Evolutionary conservation across 2,329 filamentous ascomycete species (phyloP).

Genomic region (Chaetomiaceae sp.): DNA sequence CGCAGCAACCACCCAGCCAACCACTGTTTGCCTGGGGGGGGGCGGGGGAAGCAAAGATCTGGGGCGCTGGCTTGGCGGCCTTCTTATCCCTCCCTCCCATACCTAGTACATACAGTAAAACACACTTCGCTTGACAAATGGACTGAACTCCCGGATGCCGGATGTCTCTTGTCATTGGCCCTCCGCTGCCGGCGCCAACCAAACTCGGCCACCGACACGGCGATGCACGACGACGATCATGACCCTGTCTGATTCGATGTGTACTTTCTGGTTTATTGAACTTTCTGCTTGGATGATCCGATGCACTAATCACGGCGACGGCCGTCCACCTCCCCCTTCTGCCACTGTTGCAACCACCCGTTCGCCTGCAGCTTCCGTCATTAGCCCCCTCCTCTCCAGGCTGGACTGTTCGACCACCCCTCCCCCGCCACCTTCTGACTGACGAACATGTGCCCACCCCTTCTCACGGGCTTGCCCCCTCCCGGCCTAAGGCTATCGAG

Average conservation of each 20-base stretch:
- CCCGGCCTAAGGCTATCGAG: background rate
- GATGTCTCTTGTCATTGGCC: constrained; percentile 1
- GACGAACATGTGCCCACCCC: background rate
- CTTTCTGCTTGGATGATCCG: background rate
- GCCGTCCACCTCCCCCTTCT: background rate
- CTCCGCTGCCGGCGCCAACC: constrained; percentile 6
- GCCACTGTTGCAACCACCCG: background rate
- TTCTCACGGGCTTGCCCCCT: background rate
- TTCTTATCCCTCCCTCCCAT: too few relatives aligned
- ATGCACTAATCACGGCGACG: background rate
- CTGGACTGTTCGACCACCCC: background rate
- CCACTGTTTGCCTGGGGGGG: too few relatives aligned
- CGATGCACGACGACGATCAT: constrained; percentile 10
- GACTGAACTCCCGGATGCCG: constrained; percentile 1
- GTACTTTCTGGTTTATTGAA: constrained; percentile 3
- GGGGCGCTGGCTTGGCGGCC: constrained; percentile 15
- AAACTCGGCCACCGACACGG: constrained; percentile 6
- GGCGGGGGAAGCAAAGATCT: constrained; percentile 19
- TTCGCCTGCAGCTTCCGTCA: background rate
- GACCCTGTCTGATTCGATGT: background rate
- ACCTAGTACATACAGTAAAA: too few relatives aligned
- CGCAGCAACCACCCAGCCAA: too few relatives aligned
- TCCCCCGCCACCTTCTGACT: constrained; percentile 3
- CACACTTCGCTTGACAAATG: constrained; percentile 19
- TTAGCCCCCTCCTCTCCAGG: background rate